A percentile compares a stretch with the other conserved stretches of the same genome.
These are phyloP conservation scores for Phytopythium aichiense DNA, from an alignment of 352 stramenopile genomes.

Conservation along the genomic window DNA sequence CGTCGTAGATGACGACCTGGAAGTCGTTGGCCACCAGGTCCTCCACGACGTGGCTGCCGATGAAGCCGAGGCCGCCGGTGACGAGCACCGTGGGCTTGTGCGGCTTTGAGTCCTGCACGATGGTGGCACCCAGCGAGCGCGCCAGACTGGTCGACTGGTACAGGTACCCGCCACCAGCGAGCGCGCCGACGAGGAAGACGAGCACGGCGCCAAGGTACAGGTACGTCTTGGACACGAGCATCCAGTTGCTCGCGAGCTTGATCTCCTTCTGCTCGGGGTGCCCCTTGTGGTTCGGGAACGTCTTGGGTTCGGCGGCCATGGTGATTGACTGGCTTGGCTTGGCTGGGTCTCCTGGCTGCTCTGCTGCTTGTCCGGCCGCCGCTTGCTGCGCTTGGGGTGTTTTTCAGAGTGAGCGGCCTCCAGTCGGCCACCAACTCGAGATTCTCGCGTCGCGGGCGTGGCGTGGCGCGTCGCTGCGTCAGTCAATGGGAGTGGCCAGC, in stretches of 20 bases:
- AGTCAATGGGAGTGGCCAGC: too few relatives aligned
- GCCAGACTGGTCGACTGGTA: slow-evolving; percentile 31
- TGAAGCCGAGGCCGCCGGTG: slow-evolving; percentile 79
- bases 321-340: slow-evolving; percentile 6
- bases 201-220: slow-evolving; percentile 64
- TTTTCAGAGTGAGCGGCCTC: slow-evolving; percentile 21
- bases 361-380: slow-evolving; percentile 6
- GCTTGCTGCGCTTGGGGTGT: slow-evolving; percentile 28
- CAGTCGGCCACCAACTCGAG: background rate
- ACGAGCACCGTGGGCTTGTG: slow-evolving; percentile 64
- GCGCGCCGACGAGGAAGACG: slow-evolving; percentile 56
- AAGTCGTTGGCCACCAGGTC: slow-evolving; percentile 74
- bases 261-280: slow-evolving; percentile 34
- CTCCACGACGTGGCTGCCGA: slow-evolving; percentile 83
- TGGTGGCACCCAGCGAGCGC: slow-evolving; percentile 18
- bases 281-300: slow-evolving; percentile 36
- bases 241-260: slow-evolving; percentile 54
- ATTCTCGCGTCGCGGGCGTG: background rate
- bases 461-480: background rate
- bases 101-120: slow-evolving; percentile 21
- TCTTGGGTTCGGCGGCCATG: slow-evolving; percentile 17
- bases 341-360: background rate
- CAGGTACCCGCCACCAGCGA: slow-evolving; percentile 70
- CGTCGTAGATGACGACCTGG: slow-evolving; percentile 76
- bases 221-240: slow-evolving; percentile 66